phyloP scores from a whole-genome alignment of 2,329 filamentous ascomycete species.

The Alternaria longipes region DNA sequence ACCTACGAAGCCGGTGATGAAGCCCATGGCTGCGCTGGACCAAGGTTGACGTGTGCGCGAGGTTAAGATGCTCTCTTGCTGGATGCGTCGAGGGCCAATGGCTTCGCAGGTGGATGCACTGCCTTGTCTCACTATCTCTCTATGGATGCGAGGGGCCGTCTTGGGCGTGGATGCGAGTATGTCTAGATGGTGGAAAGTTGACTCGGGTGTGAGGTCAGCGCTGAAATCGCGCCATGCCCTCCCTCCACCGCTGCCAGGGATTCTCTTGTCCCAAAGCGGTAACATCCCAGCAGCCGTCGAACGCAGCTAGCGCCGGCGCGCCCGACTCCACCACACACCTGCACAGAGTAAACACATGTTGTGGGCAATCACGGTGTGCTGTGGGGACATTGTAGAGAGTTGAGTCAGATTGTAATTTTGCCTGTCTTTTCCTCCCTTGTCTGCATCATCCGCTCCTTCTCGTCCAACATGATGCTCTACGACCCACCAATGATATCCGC shows the following conservation, averaged over 20 bases:
- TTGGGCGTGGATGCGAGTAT: neutral
- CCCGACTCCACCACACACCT: neutral
- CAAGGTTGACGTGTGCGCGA: constrained; percentile 2
- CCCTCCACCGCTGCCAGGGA: constrained; percentile 3
- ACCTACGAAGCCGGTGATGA: constrained; percentile 62
- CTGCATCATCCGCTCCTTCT: neutral
- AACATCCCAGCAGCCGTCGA: constrained; percentile 9
- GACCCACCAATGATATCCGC: constrained; percentile 13
- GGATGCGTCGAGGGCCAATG: constrained; percentile 17
- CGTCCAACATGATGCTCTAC: neutral
- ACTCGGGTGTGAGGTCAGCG: constrained; percentile 19
- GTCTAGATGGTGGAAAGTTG: constrained; percentile 3
- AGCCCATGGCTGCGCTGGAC: constrained; percentile 54
- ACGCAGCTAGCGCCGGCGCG: neutral
- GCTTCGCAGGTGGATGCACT: neutral
- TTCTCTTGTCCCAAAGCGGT: constrained; percentile 10
- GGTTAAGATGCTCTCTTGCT: neutral
- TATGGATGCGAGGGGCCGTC: neutral
- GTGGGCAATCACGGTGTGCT: too few relatives aligned
- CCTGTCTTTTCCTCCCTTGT: neutral
- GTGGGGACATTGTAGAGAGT: neutral
- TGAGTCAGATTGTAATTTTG: neutral
- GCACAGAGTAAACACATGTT: neutral
- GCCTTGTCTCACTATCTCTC: neutral
- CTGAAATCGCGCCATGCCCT: constrained; percentile 11